Evolutionary conservation across 192 early-diverging fungal species (phyloP).

Genomic region (Backusella tuberculispora): DNA sequence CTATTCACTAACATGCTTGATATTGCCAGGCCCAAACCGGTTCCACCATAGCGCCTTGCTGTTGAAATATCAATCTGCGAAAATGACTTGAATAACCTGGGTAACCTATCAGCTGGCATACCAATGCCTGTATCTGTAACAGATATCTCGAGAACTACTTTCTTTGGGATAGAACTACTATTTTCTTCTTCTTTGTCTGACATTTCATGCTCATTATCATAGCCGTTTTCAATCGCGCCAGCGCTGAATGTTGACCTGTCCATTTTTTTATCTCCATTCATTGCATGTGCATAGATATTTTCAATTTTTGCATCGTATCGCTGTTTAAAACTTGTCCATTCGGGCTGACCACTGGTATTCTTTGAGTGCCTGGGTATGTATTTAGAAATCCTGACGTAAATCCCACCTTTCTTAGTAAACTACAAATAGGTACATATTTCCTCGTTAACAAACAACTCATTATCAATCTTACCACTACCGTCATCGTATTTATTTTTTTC

Average conservation of each 20-base stretch:
- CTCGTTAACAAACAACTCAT: neutral
- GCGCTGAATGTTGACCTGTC: conserved; percentile 2
- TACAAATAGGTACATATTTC: conserved; percentile 1
- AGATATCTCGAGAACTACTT: conserved; percentile 40
- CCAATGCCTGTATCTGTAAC: conserved; percentile 70
- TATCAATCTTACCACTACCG: neutral
- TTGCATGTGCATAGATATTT: conserved; percentile 33
- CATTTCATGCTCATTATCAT: conserved; percentile 6
- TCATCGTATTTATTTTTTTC: neutral
- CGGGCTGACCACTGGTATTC: neutral
- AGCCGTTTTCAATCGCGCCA: conserved; percentile 12
- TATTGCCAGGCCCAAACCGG: conserved; percentile 70
- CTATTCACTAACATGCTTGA: conserved; percentile 62
- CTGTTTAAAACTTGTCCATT: conserved; percentile 30
- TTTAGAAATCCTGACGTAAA: conserved; percentile 34
- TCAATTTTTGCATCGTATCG: conserved; percentile 45
- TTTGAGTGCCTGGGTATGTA: conserved; percentile 32
- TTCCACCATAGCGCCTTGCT: conserved; percentile 59
- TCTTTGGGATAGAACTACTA: neutral
- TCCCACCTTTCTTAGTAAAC: conserved; percentile 44
- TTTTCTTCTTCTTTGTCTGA: conserved; percentile 16
- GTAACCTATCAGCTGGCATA: conserved; percentile 57
- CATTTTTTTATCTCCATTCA: conserved; percentile 19
- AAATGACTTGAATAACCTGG: conserved; percentile 64
- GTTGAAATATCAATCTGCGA: conserved; percentile 67